phyloP scores from a whole-genome alignment of 805 yeast species.

The Cephaloascus albidus region DNA sequence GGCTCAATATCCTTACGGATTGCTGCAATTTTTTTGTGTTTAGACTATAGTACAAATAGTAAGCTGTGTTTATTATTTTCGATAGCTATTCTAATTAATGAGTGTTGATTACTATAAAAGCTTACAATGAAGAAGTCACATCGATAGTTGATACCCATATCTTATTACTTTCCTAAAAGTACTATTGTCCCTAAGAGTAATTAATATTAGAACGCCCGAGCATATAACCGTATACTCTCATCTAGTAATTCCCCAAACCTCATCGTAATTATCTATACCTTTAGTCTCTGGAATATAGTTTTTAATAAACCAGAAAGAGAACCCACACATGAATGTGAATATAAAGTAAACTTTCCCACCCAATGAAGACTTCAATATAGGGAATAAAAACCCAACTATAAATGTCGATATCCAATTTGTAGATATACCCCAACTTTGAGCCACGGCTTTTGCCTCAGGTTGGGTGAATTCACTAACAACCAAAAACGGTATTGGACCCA shows the following conservation, averaged over 20 bases:
- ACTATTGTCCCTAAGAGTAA: too few species aligned
- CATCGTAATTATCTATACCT: conserved; percentile 49
- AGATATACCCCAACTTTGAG: conserved; percentile 89
- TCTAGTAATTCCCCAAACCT: conserved; percentile 48
- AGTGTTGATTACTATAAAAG: too few species aligned
- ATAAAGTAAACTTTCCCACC: conserved; percentile 76
- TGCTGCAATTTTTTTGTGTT: too few species aligned
- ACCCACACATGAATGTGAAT: conserved; percentile 51
- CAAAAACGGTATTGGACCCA: conserved; percentile 94
- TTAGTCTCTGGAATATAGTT: conserved; percentile 66
- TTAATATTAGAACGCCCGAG: too few species aligned
- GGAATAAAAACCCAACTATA: conserved; percentile 72
- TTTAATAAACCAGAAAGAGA: conserved; percentile 38
- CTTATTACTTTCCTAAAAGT: too few species aligned
- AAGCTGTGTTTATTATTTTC: too few species aligned
- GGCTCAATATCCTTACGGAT: too few species aligned
- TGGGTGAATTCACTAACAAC: conserved; percentile 86
- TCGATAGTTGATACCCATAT: too few species aligned
- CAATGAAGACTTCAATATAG: conserved; percentile 49
- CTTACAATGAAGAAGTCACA: too few species aligned
- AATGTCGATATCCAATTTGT: conserved; percentile 91
- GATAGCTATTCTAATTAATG: too few species aligned
- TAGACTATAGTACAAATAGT: too few species aligned
- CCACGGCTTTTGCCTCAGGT: conserved; percentile 65
- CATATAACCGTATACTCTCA: too few species aligned